Conservation (phyloP, 202 grass and related monocot genomes). For the Tripidium arundinaceum region DNA sequence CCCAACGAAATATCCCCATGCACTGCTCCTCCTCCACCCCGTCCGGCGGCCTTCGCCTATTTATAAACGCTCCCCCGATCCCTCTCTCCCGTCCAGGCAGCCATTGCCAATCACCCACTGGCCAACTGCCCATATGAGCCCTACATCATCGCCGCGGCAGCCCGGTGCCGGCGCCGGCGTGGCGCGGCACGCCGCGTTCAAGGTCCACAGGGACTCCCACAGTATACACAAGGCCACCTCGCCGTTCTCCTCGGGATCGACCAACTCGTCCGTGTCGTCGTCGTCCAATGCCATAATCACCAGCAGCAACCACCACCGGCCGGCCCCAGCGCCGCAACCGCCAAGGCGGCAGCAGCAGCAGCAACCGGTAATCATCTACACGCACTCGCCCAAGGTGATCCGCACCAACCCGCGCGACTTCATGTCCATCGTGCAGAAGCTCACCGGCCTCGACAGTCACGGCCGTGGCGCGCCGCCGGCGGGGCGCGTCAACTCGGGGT, state of each 20-base stretch:
- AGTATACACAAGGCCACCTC: slow-evolving; percentile 42
- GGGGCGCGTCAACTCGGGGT: neutral
- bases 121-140: slow-evolving; percentile 25
- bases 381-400: slow-evolving; percentile 61
- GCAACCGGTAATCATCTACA: slow-evolving; percentile 56
- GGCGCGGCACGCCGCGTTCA: slow-evolving; percentile 19
- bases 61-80: neutral
- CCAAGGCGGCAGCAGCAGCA: neutral
- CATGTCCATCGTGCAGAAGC: slow-evolving; percentile 76
- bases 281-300: neutral
- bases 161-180: slow-evolving; percentile 15
- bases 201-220: slow-evolving; percentile 51
- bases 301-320: neutral
- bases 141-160: slow-evolving; percentile 28
- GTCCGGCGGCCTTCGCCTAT: neutral
- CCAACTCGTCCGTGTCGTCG: slow-evolving; percentile 31
- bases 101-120: slow-evolving; percentile 7
- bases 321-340: neutral
- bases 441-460: slow-evolving; percentile 42
- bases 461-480: neutral
- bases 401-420: slow-evolving; percentile 52
- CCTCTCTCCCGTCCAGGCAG: slow-evolving; percentile 16
- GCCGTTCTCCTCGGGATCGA: slow-evolving; percentile 19
- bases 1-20: slow-evolving; percentile 21
- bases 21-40: neutral